Base-by-base conservation (phyloP, 306 rosid species). In the Malus sylvestris region DNA sequence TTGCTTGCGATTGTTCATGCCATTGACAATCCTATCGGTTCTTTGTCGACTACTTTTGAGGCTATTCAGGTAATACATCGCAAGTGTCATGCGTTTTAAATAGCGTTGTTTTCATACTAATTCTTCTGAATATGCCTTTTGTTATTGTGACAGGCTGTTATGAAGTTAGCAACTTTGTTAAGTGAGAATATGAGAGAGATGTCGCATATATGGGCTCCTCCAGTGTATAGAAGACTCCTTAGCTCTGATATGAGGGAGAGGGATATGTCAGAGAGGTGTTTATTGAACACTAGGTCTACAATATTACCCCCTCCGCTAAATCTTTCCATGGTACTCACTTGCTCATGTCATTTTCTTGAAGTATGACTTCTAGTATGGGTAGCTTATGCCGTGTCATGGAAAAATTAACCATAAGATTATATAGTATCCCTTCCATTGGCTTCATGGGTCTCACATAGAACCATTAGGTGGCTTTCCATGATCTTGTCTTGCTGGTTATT, bases 11-110 rank as follows among this genome's bases (percentile, higher is more conserved):
- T 91, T 59, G 83, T 87, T 72, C 93, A 88, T 82, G 93, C 96
- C 75, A 83, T 91, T 32, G 92, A 91, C 83, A 93, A 91, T 83
- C 98, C 97, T 14, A 78, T 87, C 82, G 97, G 93, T 79, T 93
- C 93, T 53, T 74, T 91, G 85, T 93, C 97, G 51, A 88, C 96
- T n/a, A 91, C 96, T 68, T 91, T 89, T 79, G 97, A 91, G 91
- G 96, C 98, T 78, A 90, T 83, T 42, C 96, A 88, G 97, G 97
- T 93, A 78, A 52, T 29, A 18, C 19, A 30, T 71, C 4, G 2
- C 29, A 10, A 51, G 25, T 15, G 5, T 1, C 27, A 33, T 30
- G 29, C 12, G n/a, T 71, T 30, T 44, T 49, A 12, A 45, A 58
- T 2, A 70, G 5, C 13, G 13, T 44, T 44, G 46, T 44, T 44